phyloP scores from a whole-genome alignment of 768 basidiomycete genomes.

The Cantharellus cinnabarinus region DNA sequence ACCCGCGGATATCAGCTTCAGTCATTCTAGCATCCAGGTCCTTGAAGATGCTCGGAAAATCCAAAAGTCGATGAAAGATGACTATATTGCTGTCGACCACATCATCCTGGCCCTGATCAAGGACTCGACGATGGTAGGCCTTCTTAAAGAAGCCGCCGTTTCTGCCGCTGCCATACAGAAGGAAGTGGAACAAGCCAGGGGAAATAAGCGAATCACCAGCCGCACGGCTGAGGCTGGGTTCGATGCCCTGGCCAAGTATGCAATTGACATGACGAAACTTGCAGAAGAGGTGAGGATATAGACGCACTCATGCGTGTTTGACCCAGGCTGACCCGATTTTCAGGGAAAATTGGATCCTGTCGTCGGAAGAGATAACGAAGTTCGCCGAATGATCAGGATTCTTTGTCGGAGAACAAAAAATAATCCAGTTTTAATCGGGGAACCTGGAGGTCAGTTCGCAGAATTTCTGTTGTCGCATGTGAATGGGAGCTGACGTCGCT shows the following conservation, averaged over 20 bases:
- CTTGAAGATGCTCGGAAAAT: conserved; percentile 55
- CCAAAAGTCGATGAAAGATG: conserved; percentile 73
- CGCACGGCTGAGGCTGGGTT: conserved; percentile 81
- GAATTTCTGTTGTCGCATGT: too few species aligned
- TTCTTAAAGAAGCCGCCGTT: conserved; percentile 41
- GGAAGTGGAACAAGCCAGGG: conserved; percentile 58
- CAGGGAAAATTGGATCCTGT: conserved; percentile 83
- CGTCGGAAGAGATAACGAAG: conserved; percentile 84
- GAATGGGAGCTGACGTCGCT: conserved; percentile 18
- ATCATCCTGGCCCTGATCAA: conserved; percentile 69
- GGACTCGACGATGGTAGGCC: conserved; percentile 39
- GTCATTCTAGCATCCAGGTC: conserved; percentile 35
- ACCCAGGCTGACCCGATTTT: too few species aligned
- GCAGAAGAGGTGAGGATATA: conserved; percentile 35
- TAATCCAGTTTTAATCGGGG: conserved; percentile 92
- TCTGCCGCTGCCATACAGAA: conserved; percentile 54
- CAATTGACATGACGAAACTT: conserved; percentile 57
- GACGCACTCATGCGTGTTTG: too few species aligned
- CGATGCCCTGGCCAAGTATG: conserved; percentile 64
- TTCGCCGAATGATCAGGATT: conserved; percentile 65
- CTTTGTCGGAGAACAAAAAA: conserved; percentile 81
- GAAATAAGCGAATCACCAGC: conserved; percentile 68
- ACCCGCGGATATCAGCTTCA: conserved; percentile 37
- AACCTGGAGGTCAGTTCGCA: conserved; percentile 28
- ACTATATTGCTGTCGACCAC: conserved; percentile 86